A percentile compares a stretch with the other conserved stretches of the same genome.
Conservation (phyloP, 2,329 filamentous ascomycete species). For the Sphaerulina musiva region DNA sequence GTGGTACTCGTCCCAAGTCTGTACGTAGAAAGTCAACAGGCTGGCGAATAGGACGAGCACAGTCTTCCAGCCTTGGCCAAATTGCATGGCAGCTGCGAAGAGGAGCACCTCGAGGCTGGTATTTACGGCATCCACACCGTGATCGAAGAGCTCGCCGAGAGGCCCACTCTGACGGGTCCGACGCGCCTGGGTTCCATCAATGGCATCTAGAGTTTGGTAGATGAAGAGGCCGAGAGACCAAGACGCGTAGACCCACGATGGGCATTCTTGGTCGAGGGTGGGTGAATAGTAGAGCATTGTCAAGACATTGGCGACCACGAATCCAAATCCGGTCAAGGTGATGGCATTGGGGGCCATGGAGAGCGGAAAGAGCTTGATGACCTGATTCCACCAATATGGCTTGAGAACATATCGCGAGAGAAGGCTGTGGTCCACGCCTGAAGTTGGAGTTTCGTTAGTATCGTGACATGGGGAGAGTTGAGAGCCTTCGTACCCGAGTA, state of each 20-base stretch:
- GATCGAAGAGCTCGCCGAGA: slow-evolving; percentile 92
- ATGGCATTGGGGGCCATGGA: slow-evolving; percentile 78
- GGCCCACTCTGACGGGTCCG: slow-evolving; percentile 89
- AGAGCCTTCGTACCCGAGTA: slow-evolving; percentile 48
- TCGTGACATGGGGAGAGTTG: background rate
- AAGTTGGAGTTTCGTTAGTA: background rate
- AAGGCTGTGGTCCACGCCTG: slow-evolving; percentile 77
- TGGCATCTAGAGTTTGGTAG: slow-evolving; percentile 97
- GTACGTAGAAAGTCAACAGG: slow-evolving; percentile 50
- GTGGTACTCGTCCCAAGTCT: slow-evolving; percentile 55
- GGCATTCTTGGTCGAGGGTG: slow-evolving; percentile 87
- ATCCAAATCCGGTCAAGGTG: slow-evolving; percentile 82
- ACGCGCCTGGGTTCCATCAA: slow-evolving; percentile 89
- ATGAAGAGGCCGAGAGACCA: slow-evolving; percentile 87
- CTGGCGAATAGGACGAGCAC: slow-evolving; percentile 76
- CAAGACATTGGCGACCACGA: slow-evolving; percentile 81
- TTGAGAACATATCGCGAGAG: slow-evolving; percentile 90
- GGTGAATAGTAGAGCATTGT: slow-evolving; percentile 95
- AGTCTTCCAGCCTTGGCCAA: slow-evolving; percentile 87
- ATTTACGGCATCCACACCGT: slow-evolving; percentile 94
- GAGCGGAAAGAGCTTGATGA: slow-evolving; percentile 92
- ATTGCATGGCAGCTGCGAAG: slow-evolving; percentile 86
- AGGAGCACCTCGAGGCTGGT: slow-evolving; percentile 89
- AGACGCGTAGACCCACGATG: slow-evolving; percentile 86
- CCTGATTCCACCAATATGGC: slow-evolving; percentile 92